A percentile compares a stretch with the other conserved stretches of the same genome.
These are phyloP conservation scores for Dichotomopilus funicola DNA, from an alignment of 2,329 filamentous ascomycete species.

Conservation along the genomic window DNA sequence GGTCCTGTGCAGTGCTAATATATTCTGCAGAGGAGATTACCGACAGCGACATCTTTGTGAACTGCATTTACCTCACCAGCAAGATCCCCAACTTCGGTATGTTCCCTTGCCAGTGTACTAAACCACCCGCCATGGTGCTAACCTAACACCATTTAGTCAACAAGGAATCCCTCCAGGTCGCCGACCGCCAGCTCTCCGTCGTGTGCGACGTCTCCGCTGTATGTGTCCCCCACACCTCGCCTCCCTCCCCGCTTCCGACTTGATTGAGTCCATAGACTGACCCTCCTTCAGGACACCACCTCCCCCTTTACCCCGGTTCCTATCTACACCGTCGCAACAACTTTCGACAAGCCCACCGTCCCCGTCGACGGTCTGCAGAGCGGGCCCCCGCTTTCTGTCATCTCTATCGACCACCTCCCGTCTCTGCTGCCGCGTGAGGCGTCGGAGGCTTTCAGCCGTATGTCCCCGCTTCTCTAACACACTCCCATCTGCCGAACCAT, in stretches of 20 bases:
- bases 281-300: constrained; percentile 18
- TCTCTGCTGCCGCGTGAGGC: constrained; percentile 80
- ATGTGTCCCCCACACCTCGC: constrained; percentile 39
- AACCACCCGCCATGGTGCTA: not conserved
- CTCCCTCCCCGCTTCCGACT: not conserved
- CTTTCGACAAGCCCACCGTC: constrained; percentile 83
- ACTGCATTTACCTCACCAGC: constrained; percentile 75
- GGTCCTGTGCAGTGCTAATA: constrained; percentile 4
- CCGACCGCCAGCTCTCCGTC: constrained; percentile 67
- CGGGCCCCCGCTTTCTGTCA: constrained; percentile 62
- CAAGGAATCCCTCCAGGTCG: constrained; percentile 57
- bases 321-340: constrained; percentile 49
- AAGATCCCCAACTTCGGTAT: constrained; percentile 67
- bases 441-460: constrained; percentile 67
- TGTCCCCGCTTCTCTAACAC: not conserved
- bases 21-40: constrained; percentile 56
- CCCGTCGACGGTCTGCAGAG: constrained; percentile 54
- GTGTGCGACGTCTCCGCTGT: constrained; percentile 72
- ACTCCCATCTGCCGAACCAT: not conserved
- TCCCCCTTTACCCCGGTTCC: constrained; percentile 24
- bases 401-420: constrained; percentile 82
- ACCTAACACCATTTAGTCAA: constrained; percentile 43
- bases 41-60: constrained; percentile 70
- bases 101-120: not conserved
- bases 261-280: no score